Evolutionary conservation across 2,329 filamentous ascomycete species (phyloP).

Genomic region (Clonostachys rhizophaga): DNA sequence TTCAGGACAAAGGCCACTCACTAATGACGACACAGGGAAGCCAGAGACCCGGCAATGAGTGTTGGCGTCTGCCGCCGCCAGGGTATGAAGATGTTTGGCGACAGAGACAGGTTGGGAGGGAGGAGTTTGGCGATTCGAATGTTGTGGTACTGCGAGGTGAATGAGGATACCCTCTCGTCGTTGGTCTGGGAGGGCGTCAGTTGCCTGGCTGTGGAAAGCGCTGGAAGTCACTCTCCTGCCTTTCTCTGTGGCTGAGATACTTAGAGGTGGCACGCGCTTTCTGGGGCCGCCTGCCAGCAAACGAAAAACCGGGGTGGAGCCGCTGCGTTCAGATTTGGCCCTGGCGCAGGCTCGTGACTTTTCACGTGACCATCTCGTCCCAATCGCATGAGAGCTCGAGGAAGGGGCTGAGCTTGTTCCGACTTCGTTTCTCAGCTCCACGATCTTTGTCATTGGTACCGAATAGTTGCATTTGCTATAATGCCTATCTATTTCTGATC

Average conservation of each 20-base stretch:
- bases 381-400: too few relatives aligned
- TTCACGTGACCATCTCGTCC: too few relatives aligned
- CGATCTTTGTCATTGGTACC: too few relatives aligned
- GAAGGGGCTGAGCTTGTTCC: too few relatives aligned
- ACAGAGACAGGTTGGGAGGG: background rate
- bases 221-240: slow-evolving; percentile 3
- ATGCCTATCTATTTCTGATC: too few relatives aligned
- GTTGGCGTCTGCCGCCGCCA: background rate
- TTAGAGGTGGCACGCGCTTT: background rate
- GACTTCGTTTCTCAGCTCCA: too few relatives aligned
- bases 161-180: slow-evolving; percentile 1
- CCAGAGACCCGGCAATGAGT: background rate
- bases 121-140: background rate
- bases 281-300: too few relatives aligned
- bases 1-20: slow-evolving; percentile 1
- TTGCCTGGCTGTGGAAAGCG: slow-evolving; percentile 1
- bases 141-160: background rate
- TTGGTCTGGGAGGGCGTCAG: slow-evolving; percentile 1
- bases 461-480: too few relatives aligned
- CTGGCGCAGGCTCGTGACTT: too few relatives aligned
- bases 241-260: slow-evolving; percentile 1
- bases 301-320: too few relatives aligned
- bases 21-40: background rate
- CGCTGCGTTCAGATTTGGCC: too few relatives aligned
- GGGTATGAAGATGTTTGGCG: background rate